Conservation (phyloP, 2,329 filamentous ascomycete genomes). For the Cercospora sp. region DNA sequence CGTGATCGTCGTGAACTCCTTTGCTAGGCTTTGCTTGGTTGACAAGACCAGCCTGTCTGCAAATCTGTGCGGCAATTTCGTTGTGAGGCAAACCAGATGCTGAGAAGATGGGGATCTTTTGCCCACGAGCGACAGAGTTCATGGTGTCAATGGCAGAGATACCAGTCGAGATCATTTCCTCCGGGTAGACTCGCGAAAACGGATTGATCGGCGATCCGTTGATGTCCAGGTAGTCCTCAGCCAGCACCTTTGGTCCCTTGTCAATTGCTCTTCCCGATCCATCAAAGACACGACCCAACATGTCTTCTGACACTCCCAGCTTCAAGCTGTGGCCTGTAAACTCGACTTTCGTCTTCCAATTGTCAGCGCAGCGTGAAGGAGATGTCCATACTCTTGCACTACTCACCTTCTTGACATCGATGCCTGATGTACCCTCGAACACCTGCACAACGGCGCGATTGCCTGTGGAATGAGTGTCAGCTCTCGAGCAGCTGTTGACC, state of each 20-base stretch:
- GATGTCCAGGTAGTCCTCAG: conserved; percentile 98
- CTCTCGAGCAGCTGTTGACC: not conserved
- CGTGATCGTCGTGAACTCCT: conserved; percentile 92
- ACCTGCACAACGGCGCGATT: conserved; percentile 96
- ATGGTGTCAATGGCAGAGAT: conserved; percentile 99
- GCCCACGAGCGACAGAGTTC: conserved; percentile 88
- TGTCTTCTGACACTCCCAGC: conserved; percentile 98
- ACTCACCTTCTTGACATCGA: conserved; percentile 91
- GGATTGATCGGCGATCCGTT: conserved; percentile 99
- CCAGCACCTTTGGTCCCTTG: conserved; percentile 96
- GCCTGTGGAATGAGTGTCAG: conserved; percentile 55
- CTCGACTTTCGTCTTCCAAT: conserved; percentile 81
- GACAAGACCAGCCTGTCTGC: conserved; percentile 92
- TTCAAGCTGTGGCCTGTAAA: conserved; percentile 97
- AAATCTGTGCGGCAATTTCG: conserved; percentile 98
- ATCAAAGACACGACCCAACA: conserved; percentile 98
- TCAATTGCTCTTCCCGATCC: conserved; percentile 97
- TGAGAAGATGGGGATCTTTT: conserved; percentile 99
- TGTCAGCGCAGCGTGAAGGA: conserved; percentile 9
- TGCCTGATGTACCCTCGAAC: conserved; percentile 94
- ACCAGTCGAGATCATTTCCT: conserved; percentile 99
- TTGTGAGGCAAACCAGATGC: conserved; percentile 98
- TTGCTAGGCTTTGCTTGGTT: conserved; percentile 62
- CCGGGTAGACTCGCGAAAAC: conserved; percentile 95
- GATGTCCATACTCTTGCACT: not conserved